phyloP scores from a whole-genome alignment of 495 filamentous ascomycete genomes.

The Penicillium riverlandense region DNA sequence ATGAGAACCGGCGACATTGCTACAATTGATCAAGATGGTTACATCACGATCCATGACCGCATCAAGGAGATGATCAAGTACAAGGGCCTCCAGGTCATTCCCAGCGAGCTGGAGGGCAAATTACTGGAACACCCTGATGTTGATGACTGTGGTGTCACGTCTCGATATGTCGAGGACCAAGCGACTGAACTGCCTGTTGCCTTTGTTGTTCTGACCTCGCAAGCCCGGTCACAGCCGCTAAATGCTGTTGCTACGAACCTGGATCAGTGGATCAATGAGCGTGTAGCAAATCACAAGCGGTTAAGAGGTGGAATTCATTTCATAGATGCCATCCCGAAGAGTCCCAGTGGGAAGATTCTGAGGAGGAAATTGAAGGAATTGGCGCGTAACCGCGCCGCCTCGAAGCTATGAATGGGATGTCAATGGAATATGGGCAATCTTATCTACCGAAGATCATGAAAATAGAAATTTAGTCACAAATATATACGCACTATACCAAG shows the following conservation, averaged over 20 bases:
- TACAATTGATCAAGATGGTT: conserved; percentile 43
- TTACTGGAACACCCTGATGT: conserved; percentile 59
- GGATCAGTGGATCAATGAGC: conserved; percentile 35
- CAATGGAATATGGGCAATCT: too few species aligned
- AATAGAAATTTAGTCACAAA: too few species aligned
- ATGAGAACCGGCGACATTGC: conserved; percentile 53
- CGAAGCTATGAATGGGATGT: too few species aligned
- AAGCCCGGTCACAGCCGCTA: conserved; percentile 22
- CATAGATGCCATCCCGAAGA: conserved; percentile 69
- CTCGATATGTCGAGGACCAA: conserved; percentile 51
- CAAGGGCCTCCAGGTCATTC: conserved; percentile 68
- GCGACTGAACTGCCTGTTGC: conserved; percentile 69
- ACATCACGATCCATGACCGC: conserved; percentile 59
- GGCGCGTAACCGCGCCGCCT: too few species aligned
- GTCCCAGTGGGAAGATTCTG: conserved; percentile 71
- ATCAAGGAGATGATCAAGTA: conserved; percentile 81
- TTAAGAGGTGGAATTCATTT: conserved; percentile 69
- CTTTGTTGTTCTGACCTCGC: conserved; percentile 51
- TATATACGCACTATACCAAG: too few species aligned
- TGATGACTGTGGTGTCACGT: conserved; percentile 64
- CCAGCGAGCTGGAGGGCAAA: conserved; percentile 68
- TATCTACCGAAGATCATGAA: too few species aligned
- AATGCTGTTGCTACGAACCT: conserved; percentile 20
- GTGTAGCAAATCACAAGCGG: conserved; percentile 58
- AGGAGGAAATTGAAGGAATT: conserved; percentile 50